These are phyloP conservation scores for Microglena sp. DNA, from an alignment of 139 green algal genomes.

Conservation along the genomic window DNA sequence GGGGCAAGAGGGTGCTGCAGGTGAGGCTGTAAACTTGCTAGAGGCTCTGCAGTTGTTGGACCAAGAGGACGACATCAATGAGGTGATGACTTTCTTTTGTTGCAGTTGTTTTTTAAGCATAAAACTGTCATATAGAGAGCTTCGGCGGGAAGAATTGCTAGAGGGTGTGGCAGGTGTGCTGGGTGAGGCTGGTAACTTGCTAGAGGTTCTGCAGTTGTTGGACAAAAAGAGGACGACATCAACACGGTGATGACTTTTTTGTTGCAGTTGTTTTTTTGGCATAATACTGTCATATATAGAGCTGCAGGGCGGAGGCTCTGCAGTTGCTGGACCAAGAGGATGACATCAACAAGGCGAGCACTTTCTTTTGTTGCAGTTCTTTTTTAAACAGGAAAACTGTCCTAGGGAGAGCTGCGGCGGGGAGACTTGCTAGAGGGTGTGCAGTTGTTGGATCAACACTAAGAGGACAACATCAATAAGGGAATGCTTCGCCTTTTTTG, in stretches of 20 bases:
- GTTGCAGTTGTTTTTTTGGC: too few species aligned
- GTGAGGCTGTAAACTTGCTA: too few species aligned
- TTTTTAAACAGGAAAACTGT: constrained; percentile 73
- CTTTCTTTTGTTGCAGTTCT: too few species aligned
- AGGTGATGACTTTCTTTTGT: too few species aligned
- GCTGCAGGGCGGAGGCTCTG: constrained; percentile 69
- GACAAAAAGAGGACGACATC: constrained; percentile 93
- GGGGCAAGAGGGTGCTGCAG: too few species aligned
- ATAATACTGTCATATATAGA: too few species aligned
- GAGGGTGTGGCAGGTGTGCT: too few species aligned
- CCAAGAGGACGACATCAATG: constrained; percentile 94
- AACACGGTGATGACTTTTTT: constrained; percentile 57
- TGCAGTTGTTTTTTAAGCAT: too few species aligned
- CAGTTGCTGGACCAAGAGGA: constrained; percentile 78
- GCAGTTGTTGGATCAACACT: constrained; percentile 73
- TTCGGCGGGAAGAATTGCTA: constrained; percentile 77
- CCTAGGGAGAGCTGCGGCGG: constrained; percentile 69
- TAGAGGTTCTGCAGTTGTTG: constrained; percentile 73
- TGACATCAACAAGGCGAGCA: constrained; percentile 84
- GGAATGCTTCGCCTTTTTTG: constrained; percentile 13
- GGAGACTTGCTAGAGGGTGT: constrained; percentile 81
- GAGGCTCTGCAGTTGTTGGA: constrained; percentile 76
- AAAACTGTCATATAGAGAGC: constrained; percentile 65
- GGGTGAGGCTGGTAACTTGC: too few species aligned
- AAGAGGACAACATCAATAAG: constrained; percentile 97